A percentile compares a stretch with the other conserved stretches of the same genome.
These are phyloP conservation scores for Garcia nutans DNA, from an alignment of 345 rosid species.

Conservation along the genomic window DNA sequence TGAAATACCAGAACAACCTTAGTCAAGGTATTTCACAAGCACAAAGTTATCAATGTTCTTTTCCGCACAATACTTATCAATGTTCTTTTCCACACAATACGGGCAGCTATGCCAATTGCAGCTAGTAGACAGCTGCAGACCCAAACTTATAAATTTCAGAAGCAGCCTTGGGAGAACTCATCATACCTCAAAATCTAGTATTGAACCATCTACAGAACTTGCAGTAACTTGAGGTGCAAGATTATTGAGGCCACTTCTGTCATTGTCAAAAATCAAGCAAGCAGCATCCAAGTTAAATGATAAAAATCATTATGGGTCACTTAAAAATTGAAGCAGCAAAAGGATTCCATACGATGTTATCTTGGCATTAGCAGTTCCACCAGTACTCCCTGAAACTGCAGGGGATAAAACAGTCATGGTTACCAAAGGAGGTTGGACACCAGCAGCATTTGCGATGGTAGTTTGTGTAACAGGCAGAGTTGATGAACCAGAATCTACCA, in stretches of 20 bases:
- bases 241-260: conserved; percentile 45
- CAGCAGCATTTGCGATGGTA: conserved; percentile 27
- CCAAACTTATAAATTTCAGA: conserved; percentile 5
- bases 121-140: too few species aligned
- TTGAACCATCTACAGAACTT: conserved; percentile 44
- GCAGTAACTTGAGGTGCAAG: conserved; percentile 42
- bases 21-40: not conserved
- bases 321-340: conserved; percentile 17
- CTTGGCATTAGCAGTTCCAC: conserved; percentile 37
- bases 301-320: not conserved
- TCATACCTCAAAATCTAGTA: conserved; percentile 61
- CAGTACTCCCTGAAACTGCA: conserved; percentile 38
- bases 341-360: conserved; percentile 45
- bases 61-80: not conserved
- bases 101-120: not conserved
- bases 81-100: not conserved
- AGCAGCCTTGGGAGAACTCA: conserved; percentile 10
- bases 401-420: conserved; percentile 33
- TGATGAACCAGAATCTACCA: conserved; percentile 47
- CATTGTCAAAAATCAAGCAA: conserved; percentile 8
- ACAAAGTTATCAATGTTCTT: not conserved
- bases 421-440: conserved; percentile 27
- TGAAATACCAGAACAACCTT: not conserved
- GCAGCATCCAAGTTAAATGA: not conserved
- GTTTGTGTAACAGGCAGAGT: conserved; percentile 38